Base-by-base conservation (phyloP, 2,329 filamentous ascomycete genomes). In the Arthroderma sp. region DNA sequence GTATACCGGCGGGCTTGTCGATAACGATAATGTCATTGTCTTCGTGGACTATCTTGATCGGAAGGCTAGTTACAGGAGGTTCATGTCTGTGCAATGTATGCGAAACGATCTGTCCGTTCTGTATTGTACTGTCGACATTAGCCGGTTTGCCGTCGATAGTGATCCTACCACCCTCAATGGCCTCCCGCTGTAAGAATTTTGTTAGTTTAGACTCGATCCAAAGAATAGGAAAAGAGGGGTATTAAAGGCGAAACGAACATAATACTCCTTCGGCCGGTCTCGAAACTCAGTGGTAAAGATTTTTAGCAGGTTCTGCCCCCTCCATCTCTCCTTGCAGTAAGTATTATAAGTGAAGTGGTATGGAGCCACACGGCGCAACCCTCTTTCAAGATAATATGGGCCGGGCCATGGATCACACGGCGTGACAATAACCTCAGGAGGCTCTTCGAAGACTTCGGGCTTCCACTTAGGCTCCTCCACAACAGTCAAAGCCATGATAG, bases 331-430 rank as follows among this genome's bases (percentile, higher is more conserved):
- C 73, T 97, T 98, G 77, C 88, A 93, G 74, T 83, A 89, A 0
- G 91, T 96, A 68, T 95, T 94, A 77, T 96, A 96, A 2, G 91
- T 96, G 71, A 80, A 96, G 69, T 93, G 83, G 69, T 98, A 97
- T 2, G 91, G 91, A 44, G 79, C 79, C 33, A 96, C 86, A 62
- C 89, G 84, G 54, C 91, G 85, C 61, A 98, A 75, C 7, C 88
- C 90, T 64, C 86, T 85, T 65, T 95, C 86, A 61, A 95, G 77
- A 65, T 86, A 86, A 73, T 96, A 97, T 0, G 89, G 90, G 58
- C 76, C 75, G 51, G 81, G 80, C 78, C 80, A 83, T 1, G 81
- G 81, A 25, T 63, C 62, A 41, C 69, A 69, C 8, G 69, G 69
- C 2, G 68, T 70, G 19, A 68, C 61, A 13, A 59, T 60, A 31